Evolutionary conservation across 345 rosid genomes (phyloP).

Genomic region (Corymbia maculata): DNA sequence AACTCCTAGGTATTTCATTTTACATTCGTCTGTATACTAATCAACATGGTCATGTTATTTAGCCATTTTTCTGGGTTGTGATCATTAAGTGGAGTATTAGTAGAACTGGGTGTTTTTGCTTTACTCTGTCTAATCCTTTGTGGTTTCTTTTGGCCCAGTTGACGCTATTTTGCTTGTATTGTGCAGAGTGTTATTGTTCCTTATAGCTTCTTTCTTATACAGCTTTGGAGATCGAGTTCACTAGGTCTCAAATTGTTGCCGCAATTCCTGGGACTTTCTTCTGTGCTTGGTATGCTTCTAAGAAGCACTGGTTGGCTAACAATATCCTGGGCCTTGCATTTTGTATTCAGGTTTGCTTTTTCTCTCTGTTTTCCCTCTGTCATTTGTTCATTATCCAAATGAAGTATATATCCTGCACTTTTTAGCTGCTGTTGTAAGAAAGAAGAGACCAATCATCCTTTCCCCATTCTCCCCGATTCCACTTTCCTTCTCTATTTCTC

Average conservation of each 20-base stretch:
- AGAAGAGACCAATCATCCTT: neutral
- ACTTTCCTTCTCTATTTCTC: neutral
- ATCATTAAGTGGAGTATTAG: neutral
- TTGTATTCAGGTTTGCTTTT: conserved; percentile 81
- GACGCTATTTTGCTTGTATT: conserved; percentile 14
- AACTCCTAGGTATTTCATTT: neutral
- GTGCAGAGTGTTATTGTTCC: conserved; percentile 32
- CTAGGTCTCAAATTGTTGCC: conserved; percentile 84
- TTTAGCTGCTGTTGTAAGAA: neutral
- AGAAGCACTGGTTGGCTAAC: conserved; percentile 99
- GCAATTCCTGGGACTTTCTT: conserved; percentile 96
- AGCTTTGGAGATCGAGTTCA: conserved; percentile 97
- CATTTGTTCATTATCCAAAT: neutral
- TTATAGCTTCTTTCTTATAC: conserved; percentile 30
- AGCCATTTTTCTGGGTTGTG: neutral
- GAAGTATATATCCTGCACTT: neutral
- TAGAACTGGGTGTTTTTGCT: neutral
- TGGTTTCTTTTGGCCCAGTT: conserved; percentile 16
- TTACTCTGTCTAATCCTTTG: neutral
- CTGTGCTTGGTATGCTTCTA: conserved; percentile 95
- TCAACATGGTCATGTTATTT: neutral
- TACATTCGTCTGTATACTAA: neutral
- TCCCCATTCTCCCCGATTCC: neutral
- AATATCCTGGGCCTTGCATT: conserved; percentile 89
- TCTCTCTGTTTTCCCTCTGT: neutral